Evolutionary conservation across 768 basidiomycete species (phyloP).

Genomic region (Hydnum rufescens): DNA sequence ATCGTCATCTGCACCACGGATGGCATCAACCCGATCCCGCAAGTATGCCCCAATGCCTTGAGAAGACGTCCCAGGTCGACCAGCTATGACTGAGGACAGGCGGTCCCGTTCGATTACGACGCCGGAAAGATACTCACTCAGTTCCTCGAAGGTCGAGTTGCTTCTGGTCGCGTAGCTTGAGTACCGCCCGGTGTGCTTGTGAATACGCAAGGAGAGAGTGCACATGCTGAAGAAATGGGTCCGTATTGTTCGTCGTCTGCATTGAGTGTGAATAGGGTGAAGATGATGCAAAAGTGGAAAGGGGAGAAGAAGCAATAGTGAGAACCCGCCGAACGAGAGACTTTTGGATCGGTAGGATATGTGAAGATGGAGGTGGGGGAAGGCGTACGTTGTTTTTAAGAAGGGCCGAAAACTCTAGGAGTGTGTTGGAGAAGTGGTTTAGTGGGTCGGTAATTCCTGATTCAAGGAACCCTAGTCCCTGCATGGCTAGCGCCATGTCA

Average conservation of each 20-base stretch:
- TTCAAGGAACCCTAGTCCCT: constrained; percentile 93
- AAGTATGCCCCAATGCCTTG: constrained; percentile 76
- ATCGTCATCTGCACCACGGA: constrained; percentile 87
- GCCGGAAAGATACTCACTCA: constrained; percentile 86
- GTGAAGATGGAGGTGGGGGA: not conserved
- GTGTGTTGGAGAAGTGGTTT: constrained; percentile 89
- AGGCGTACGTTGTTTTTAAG: constrained; percentile 56
- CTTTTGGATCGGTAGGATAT: not conserved
- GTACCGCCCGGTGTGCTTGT: constrained; percentile 77
- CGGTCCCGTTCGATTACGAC: constrained; percentile 86
- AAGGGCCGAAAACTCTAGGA: constrained; percentile 85
- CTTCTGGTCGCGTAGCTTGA: constrained; percentile 93
- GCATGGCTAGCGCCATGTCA: constrained; percentile 87
- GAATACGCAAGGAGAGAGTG: constrained; percentile 90
- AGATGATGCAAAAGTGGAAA: not conserved
- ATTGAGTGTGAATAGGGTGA: not conserved
- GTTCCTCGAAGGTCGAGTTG: constrained; percentile 96
- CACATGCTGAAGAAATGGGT: constrained; percentile 76
- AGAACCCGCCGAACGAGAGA: not conserved
- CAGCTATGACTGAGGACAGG: constrained; percentile 62
- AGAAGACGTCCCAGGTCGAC: constrained; percentile 70
- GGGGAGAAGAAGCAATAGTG: not conserved
- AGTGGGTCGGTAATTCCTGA: constrained; percentile 96
- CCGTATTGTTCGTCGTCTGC: constrained; percentile 76
- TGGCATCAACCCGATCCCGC: constrained; percentile 76